phyloP scores from a whole-genome alignment of 139 green algal genomes.

The Micractinium conductrix region DNA sequence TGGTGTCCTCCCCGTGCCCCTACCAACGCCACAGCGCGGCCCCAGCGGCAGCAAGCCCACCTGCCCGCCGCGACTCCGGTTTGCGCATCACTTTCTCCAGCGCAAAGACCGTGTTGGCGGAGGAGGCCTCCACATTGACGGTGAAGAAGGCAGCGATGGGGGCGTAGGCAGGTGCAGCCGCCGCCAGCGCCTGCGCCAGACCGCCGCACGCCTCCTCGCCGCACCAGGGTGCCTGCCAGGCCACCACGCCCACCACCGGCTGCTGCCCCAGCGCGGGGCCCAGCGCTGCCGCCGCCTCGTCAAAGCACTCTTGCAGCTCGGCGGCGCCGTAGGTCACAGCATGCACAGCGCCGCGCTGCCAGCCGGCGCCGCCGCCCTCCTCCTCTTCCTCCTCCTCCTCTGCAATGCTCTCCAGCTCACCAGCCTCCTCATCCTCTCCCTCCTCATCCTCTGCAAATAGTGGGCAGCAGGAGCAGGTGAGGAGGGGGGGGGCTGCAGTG shows the following conservation, averaged over 20 bases:
- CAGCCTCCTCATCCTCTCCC: neutral
- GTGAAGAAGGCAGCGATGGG: slow-evolving; percentile 27
- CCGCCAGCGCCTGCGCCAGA: slow-evolving; percentile 23
- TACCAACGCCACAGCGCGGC: neutral
- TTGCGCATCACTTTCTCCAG: slow-evolving; percentile 57
- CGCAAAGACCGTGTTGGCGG: slow-evolving; percentile 53
- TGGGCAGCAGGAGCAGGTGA: too few relatives aligned
- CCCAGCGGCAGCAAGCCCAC: neutral
- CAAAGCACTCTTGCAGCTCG: slow-evolving; percentile 59
- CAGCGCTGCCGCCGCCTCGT: slow-evolving; percentile 31
- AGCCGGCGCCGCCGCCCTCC: neutral
- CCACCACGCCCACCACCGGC: slow-evolving; percentile 40
- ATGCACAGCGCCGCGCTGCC: slow-evolving; percentile 49
- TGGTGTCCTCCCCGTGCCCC: neutral
- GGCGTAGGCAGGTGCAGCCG: slow-evolving; percentile 14
- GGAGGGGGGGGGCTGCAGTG: too few relatives aligned
- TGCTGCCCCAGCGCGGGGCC: neutral
- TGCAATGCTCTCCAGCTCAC: neutral
- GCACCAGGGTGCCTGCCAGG: slow-evolving; percentile 71
- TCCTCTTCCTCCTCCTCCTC: slow-evolving; percentile 17
- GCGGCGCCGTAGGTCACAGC: slow-evolving; percentile 53
- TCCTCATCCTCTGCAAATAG: slow-evolving; percentile 14
- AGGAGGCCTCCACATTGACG: slow-evolving; percentile 56
- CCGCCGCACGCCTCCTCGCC: slow-evolving; percentile 35
- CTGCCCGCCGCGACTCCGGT: neutral